Conservation (phyloP, 352 stramenopile species). For the Thraustotheca clavata region DNA sequence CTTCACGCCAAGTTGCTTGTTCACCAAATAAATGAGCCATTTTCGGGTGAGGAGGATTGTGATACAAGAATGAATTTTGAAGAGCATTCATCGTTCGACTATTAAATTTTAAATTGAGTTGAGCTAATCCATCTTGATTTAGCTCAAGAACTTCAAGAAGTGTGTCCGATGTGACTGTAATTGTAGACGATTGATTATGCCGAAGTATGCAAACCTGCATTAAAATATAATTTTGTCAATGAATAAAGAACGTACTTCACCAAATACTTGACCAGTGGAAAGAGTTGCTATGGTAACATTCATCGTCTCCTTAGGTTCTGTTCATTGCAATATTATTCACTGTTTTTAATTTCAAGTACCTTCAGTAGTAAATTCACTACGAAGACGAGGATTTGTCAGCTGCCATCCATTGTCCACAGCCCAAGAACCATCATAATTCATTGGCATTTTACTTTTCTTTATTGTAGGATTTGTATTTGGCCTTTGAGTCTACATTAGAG, state of each 20-base stretch:
- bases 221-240: not conserved
- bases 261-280: slow-evolving; percentile 60
- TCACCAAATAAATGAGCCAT: slow-evolving; percentile 52
- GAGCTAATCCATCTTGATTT: slow-evolving; percentile 37
- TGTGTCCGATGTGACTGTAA: slow-evolving; percentile 52
- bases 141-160: slow-evolving; percentile 58
- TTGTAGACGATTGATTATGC: slow-evolving; percentile 46
- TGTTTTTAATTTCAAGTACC: not conserved
- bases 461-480: not conserved
- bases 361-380: slow-evolving; percentile 26
- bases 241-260: slow-evolving; percentile 26
- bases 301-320: too few relatives aligned
- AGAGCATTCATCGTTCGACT: slow-evolving; percentile 67
- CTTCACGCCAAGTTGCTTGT: slow-evolving; percentile 35
- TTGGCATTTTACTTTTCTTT: not conserved
- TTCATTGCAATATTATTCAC: too few relatives aligned
- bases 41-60: slow-evolving; percentile 71
- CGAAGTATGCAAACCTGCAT: slow-evolving; percentile 47
- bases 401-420: slow-evolving; percentile 75
- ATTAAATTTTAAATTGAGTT: slow-evolving; percentile 58
- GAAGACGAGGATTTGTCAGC: slow-evolving; percentile 64
- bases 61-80: slow-evolving; percentile 65
- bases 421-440: slow-evolving; percentile 45
- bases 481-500: not conserved
- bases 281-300: slow-evolving; percentile 52